Base-by-base conservation (phyloP, 2,329 filamentous ascomycete species). In the Pseudogymnoascus sp. region DNA sequence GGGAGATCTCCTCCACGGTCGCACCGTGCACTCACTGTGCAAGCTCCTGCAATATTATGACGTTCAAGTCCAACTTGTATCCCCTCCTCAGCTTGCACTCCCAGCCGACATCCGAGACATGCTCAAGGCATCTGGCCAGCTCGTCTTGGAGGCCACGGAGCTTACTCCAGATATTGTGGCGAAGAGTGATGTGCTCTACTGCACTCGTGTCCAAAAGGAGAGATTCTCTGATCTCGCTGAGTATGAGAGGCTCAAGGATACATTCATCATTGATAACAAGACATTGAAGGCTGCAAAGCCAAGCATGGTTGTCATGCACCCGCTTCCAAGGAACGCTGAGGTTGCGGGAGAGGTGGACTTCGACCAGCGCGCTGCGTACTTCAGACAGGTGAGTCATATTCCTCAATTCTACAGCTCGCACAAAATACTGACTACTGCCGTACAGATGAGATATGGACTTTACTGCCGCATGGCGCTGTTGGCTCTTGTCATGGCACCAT, bases 401-500 rank as follows among this genome's bases (percentile, higher is more conserved):
- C 40, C 35, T 31, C 19, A 44, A 59, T 26, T 59, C 53, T 40
- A 19, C 42, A 19, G n/a, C 40, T 7, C 63, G 44, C 62, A 61
- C 31, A 21, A 61, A 40, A 62, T 61, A 26, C 13, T 26, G 24
- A 37, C 47, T 63, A 35, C 67, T 69, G 59, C 64, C 16, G 21
- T 65, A 64, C 72, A 97, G 93, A 97, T 97, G 93, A 86, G 89
- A 78, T 97, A 97, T 79, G 95, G 95, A 71, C 85, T 99, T 71
- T 97, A 97, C 82, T 96, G 90, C 77, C 89, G 95, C 75, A 99
- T 99, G 95, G 95, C 95, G 70, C 79, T 99, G 79, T 82, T 99
- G 76, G 95, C 95, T 69, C 81, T 97, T 76, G 91, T 97, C 76
- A 89, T 99, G 89, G 86, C 79, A 24, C 70, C 72, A 33, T 56